Evolutionary conservation across 345 rosid genomes (phyloP).

Genomic region (Psidium friedrichsthalianum): DNA sequence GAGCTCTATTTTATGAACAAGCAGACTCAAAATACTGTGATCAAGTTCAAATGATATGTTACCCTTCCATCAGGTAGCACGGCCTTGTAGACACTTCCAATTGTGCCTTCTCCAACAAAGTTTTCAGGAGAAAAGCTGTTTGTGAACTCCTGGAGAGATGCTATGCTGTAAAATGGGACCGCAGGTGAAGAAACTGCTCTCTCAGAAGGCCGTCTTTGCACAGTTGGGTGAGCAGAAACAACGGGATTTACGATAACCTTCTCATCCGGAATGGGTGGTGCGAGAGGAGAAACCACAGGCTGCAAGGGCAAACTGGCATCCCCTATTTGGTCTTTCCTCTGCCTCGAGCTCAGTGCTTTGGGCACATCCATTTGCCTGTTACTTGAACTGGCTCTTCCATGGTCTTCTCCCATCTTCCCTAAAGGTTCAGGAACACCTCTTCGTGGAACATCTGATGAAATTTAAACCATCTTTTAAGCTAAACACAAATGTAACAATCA

Average conservation of each 20-base stretch:
- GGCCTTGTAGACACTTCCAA: constrained; percentile 67
- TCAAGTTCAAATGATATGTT: not conserved
- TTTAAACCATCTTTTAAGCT: not conserved
- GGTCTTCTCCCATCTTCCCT: constrained; percentile 31
- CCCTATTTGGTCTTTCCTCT: constrained; percentile 2
- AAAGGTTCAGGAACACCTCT: constrained; percentile 15
- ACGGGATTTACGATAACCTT: constrained; percentile 28
- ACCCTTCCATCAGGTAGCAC: constrained; percentile 81
- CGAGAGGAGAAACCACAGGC: constrained; percentile 18
- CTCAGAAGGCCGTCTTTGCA: constrained; percentile 13
- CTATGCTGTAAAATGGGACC: constrained; percentile 42
- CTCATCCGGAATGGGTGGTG: constrained; percentile 29
- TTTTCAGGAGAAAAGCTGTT: constrained; percentile 65
- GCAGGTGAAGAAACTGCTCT: constrained; percentile 23
- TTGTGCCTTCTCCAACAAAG: constrained; percentile 66
- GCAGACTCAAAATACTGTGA: not conserved
- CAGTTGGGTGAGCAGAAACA: constrained; percentile 9
- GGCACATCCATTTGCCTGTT: constrained; percentile 18
- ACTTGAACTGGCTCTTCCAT: constrained; percentile 17
- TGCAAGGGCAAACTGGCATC: constrained; percentile 13
- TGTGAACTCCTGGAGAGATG: constrained; percentile 81
- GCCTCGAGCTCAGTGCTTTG: constrained; percentile 20
- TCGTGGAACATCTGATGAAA: constrained; percentile 26
- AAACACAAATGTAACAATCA: not conserved
- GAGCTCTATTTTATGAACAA: not conserved